Base-by-base conservation (phyloP, 257 asterid genomes). In the Solanum virginianum region DNA sequence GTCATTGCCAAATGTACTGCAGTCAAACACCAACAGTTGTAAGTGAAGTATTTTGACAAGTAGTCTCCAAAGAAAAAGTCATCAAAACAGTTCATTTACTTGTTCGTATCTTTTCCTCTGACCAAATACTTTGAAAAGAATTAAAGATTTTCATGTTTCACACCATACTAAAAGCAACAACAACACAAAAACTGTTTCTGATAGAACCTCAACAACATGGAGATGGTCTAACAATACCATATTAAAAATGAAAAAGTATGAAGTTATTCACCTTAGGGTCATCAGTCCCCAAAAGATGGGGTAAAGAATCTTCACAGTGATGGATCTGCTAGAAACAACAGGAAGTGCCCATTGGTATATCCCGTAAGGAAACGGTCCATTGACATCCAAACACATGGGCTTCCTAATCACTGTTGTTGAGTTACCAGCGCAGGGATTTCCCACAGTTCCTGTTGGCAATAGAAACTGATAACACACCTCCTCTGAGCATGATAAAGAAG, bases 201-300 rank as follows among this genome's bases (percentile, higher is more conserved):
- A 12, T 63, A 63, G 41, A 63, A 41, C 43, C 71, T 63, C 71
- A 13, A 26, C 70, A 24, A 24, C 10, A 63, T 63, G 43, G 0
- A 63, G 71, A 24, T 26, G 41, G 20, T 63, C 43, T 26, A 26
- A 13, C 41, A 43, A 22, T 36, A n/a, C 13, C 0, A 72, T 72
- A 3, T 3, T 45, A 72, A 72, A 1, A 10, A 29, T 1, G 2
- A 2, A 41, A 41, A 41, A 5, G 2, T 29, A 45, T 51, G 24
- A 24, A 74, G 81, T 74, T 7, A 53, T 80, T 75, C 92, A 94
- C 99, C 99, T 96, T 4, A 97, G 90, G 68, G 98, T 94, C 98
- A 94, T 93, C 82, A 97, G 84, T 36, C 99, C 99, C 99, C 99
- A 95, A 85, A 97, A 95, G 80, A 93, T 94, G 51, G 99, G 98